phyloP scores from a whole-genome alignment of 768 basidiomycete species.

The Crepidotus variabilis region DNA sequence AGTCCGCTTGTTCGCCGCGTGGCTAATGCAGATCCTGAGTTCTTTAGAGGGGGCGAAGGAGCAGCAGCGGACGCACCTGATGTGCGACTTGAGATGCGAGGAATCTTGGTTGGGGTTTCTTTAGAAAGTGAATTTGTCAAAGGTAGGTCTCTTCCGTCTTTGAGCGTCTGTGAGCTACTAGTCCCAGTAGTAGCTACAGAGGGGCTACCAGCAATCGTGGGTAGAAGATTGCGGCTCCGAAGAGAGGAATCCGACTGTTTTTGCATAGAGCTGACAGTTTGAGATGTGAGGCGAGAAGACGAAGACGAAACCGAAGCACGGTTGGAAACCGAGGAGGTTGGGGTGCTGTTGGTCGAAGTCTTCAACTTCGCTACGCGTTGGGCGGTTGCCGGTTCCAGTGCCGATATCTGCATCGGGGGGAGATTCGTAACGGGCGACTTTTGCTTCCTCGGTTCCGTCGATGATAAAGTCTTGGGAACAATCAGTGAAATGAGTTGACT shows the following conservation, averaged over 20 bases:
- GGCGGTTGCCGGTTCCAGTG: slow-evolving; percentile 75
- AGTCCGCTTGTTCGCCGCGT: slow-evolving; percentile 61
- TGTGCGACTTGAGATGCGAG: slow-evolving; percentile 83
- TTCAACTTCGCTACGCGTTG: slow-evolving; percentile 84
- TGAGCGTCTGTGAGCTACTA: slow-evolving; percentile 41
- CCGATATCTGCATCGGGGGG: slow-evolving; percentile 90
- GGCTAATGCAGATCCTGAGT: slow-evolving; percentile 43
- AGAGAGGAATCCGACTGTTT: slow-evolving; percentile 83
- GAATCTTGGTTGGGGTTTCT: slow-evolving; percentile 91
- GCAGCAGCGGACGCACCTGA: slow-evolving; percentile 42
- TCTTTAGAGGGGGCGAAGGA: slow-evolving; percentile 66
- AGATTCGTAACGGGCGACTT: slow-evolving; percentile 59
- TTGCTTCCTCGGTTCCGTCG: slow-evolving; percentile 72
- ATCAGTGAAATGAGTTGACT: background rate
- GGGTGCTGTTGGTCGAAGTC: slow-evolving; percentile 43
- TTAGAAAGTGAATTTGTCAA: slow-evolving; percentile 58
- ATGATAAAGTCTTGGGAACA: slow-evolving; percentile 68
- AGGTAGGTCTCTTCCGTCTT: slow-evolving; percentile 56
- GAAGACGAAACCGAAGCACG: slow-evolving; percentile 39
- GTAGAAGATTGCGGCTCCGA: slow-evolving; percentile 70
- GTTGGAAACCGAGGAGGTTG: slow-evolving; percentile 34
- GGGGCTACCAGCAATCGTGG: slow-evolving; percentile 92
- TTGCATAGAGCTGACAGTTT: slow-evolving; percentile 83
- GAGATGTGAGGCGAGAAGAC: slow-evolving; percentile 68
- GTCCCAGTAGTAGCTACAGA: slow-evolving; percentile 68